A percentile compares a stretch with the other conserved stretches of the same genome.
These are phyloP conservation scores for Talaromyces sp. DNA, from an alignment of 2,329 filamentous ascomycete species.

Conservation along the genomic window DNA sequence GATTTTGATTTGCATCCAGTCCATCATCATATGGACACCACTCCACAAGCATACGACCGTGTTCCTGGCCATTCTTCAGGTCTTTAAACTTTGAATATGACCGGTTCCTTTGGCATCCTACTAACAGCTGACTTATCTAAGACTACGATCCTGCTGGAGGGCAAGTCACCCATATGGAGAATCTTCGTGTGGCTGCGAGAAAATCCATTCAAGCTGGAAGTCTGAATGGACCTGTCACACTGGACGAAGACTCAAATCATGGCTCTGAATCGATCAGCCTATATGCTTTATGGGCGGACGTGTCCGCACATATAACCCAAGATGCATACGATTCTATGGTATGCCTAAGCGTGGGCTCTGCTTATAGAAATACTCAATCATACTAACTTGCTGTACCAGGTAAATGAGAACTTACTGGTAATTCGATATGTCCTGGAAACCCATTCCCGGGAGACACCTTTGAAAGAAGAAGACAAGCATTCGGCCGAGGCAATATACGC, in stretches of 20 bases:
- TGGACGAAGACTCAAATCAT: neutral
- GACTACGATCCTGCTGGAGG: neutral
- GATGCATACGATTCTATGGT: conserved; percentile 10
- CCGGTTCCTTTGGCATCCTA: neutral
- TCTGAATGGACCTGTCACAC: neutral
- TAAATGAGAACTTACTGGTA: conserved; percentile 32
- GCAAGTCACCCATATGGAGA: conserved; percentile 15
- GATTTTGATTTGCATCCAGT: neutral
- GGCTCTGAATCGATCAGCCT: conserved; percentile 22
- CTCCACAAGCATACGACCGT: neutral
- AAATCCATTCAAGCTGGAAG: conserved; percentile 21
- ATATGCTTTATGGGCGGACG: conserved; percentile 30
- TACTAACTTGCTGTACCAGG: conserved; percentile 23
- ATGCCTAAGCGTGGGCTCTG: neutral
- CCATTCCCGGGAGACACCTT: conserved; percentile 20
- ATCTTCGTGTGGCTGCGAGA: conserved; percentile 28
- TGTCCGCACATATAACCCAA: conserved; percentile 25
- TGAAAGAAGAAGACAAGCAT: conserved; percentile 23
- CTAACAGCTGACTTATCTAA: neutral
- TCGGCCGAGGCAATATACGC: conserved; percentile 29
- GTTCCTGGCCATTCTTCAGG: neutral
- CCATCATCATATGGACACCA: neutral
- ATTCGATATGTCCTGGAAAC: conserved; percentile 25
- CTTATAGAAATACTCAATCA: neutral
- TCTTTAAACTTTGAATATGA: neutral